Base-by-base conservation (phyloP, 805 yeast species). In the Ogataea minuta region DNA sequence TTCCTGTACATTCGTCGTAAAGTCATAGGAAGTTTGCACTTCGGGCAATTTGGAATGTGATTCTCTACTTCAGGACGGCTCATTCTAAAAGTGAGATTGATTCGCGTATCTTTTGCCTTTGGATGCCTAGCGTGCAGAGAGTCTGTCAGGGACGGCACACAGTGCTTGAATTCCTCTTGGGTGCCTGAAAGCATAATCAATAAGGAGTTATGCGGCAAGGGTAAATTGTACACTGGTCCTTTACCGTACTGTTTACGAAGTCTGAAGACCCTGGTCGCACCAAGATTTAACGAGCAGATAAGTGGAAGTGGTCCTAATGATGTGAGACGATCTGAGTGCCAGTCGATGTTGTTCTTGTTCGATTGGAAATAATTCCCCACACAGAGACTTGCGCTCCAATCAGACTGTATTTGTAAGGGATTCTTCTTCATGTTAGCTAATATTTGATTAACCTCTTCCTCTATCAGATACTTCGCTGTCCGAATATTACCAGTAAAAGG, bases 171-270 rank as follows among this genome's bases (percentile, higher is more conserved):
- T 35, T 74, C 76, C 47, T 85, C 95, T 55, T 85, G 95, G 45
- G 85, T 79, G 0, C 87, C 88, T 1, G 87, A 83, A 43, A 81
- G 79, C 95, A 85, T 84, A 2, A 85, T 60, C 2, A 84, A 51
- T 26, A 85, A 56, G 7, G 85, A 71, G 52, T 85, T 85, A 56
- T 85, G 89, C 0, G 86, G 83, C 3, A 81, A 53, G n/a, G 79
- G 81, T 1, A 81, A 66, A 20, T 83, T 58, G 62, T 54, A 70
- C 67, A 16, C 76, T 54, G 36, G 68, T 39, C 49, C 51, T 26
- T 51, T 41, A 17, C 51, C 60, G 37, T 74, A 67, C 19, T 53
- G 62, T 40, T 68, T 69, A 39, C 81, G 62, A 4, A 84, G 56
- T 27, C 88, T 58, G 52, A 85, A 86, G 44, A 77, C 81, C 27